These are phyloP conservation scores for Fusarium sororula DNA, from an alignment of 2,329 filamentous ascomycete genomes.

Conservation along the genomic window DNA sequence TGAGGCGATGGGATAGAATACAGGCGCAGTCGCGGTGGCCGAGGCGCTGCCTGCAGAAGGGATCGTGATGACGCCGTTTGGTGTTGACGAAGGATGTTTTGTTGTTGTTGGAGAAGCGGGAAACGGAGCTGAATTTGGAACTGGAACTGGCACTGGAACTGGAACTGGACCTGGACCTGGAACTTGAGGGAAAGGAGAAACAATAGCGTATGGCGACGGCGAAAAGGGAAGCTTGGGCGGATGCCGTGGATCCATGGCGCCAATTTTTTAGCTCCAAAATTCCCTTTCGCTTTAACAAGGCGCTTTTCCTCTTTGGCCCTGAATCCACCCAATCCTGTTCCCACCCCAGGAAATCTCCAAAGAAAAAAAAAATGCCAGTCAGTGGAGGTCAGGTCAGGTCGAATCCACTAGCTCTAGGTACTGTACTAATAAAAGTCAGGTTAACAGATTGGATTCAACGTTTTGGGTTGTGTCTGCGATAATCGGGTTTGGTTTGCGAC, in stretches of 20 bases:
- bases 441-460: neutral
- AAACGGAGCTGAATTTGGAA: slow-evolving; percentile 5
- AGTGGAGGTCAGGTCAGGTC: neutral
- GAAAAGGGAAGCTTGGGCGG: slow-evolving; percentile 47
- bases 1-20: slow-evolving; percentile 6
- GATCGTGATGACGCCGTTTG: slow-evolving; percentile 18
- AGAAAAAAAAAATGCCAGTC: slow-evolving; percentile 31
- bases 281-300: slow-evolving; percentile 30
- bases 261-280: slow-evolving; percentile 50
- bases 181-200: slow-evolving; percentile 43
- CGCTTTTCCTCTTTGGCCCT: neutral
- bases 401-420: slow-evolving; percentile 8
- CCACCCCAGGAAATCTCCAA: slow-evolving; percentile 42
- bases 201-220: slow-evolving; percentile 43
- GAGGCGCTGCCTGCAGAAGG: slow-evolving; percentile 20
- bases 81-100: slow-evolving; percentile 23
- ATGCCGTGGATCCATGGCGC: slow-evolving; percentile 46
- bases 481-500: neutral
- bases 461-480: slow-evolving; percentile 1
- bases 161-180: neutral
- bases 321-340: slow-evolving; percentile 32
- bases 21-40: slow-evolving; percentile 22
- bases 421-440: neutral
- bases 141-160: slow-evolving; percentile 6
- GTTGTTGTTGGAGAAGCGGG: slow-evolving; percentile 31